Evolutionary conservation across 2,329 filamentous ascomycete genomes (phyloP), one percentile per base, ranked within the genome.

Genomic region (Penicillium fuscoglaucum): DNA sequence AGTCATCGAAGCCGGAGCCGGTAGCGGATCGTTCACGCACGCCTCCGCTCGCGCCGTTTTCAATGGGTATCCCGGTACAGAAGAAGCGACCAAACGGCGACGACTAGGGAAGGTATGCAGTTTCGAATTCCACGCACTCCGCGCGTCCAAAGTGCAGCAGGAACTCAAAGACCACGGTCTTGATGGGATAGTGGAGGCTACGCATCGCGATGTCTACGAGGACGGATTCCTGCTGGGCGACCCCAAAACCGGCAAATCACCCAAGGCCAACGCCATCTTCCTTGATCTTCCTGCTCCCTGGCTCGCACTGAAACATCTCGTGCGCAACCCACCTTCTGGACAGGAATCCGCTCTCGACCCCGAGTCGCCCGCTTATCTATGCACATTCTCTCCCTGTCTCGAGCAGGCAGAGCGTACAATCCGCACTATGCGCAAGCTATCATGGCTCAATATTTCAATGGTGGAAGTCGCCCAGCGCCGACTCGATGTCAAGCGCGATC

Each of bases 331-430:
- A 1, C 55, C 68, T 4, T 66, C 71, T 4, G 72, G 72, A 4
- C 61, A 64, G 0, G 65, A 70, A 53, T 82, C 83, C 1, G 82
- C 85, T 0, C 81, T 98, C 12, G 88, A 95, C 65, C 87, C 90
- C 0, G 82, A 83, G n/a, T 83, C 84, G 43, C 83, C 89, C 6
- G 85, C 88, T 1, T 84, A 95, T 70, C 84, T 99, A 55, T 99
- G 95, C 79, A 96, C 92, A 0, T 99, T 99, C 78, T 96, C 90
- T 1, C 95, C 95, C 0, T 99, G 95, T 75, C 96, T 99, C 64
- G 95, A 99, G 76, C 95, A 99, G 78, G 93, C 96, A 24, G 91
- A 90, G 53, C 86, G 87, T 56, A 98, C 95, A 0, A 87, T 96
- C 54, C 88, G 90, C 12, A 85, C 86, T 13, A 83, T 99, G 75